phyloP scores from a whole-genome alignment of 2,329 filamentous ascomycete species.

The Aspergillus eucalypticola region DNA sequence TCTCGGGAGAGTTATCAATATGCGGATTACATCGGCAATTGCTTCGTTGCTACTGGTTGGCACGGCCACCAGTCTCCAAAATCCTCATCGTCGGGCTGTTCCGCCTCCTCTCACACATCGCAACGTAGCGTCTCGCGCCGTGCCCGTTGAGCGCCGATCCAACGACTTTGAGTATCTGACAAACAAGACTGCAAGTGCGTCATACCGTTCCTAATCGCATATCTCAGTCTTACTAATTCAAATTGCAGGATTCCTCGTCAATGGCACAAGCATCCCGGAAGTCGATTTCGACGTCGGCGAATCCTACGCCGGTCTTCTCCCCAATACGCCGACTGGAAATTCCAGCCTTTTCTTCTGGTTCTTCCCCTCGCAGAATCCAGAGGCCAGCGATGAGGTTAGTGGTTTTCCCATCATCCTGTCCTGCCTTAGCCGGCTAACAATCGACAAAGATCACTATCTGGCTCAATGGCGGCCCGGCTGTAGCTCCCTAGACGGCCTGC shows the following conservation, averaged over 20 bases:
- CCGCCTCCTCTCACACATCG: not conserved
- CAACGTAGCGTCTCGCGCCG: not conserved
- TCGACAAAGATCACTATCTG: constrained; percentile 34
- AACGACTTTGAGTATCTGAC: constrained; percentile 6
- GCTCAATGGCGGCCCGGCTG: constrained; percentile 56
- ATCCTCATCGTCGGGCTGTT: constrained; percentile 22
- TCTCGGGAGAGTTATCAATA: not conserved
- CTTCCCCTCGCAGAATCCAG: constrained; percentile 47
- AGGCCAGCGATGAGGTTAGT: constrained; percentile 42
- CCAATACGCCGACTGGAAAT: constrained; percentile 50
- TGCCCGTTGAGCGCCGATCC: not conserved
- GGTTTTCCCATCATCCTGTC: not conserved
- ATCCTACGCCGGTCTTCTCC: constrained; percentile 50
- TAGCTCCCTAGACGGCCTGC: constrained; percentile 64
- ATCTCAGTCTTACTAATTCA: not conserved
- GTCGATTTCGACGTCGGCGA: constrained; percentile 66
- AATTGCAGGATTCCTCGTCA: constrained; percentile 61
- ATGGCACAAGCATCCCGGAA: constrained; percentile 65
- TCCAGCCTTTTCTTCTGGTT: constrained; percentile 54
- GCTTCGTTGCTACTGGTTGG: constrained; percentile 10
- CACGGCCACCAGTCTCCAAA: constrained; percentile 19
- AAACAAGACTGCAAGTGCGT: constrained; percentile 13
- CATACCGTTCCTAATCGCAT: not conserved
- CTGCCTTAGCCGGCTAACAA: not conserved
- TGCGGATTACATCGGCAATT: constrained; percentile 9